Evolutionary conservation across 306 rosid species (phyloP).

Genomic region (Purshia tridentata): DNA sequence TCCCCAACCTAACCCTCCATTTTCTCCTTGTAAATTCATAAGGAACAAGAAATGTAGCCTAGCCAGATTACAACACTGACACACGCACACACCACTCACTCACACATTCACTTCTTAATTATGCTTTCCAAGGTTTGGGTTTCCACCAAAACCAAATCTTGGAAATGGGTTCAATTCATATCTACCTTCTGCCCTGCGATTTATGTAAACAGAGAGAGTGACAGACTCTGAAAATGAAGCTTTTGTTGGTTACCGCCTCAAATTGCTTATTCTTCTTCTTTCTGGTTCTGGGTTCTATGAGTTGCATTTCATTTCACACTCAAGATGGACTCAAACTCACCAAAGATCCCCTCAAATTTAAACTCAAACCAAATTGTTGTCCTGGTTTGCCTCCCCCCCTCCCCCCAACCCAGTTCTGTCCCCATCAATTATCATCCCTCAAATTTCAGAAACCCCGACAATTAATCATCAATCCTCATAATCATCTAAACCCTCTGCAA

Average conservation of each 20-base stretch:
- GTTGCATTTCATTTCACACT: constrained; percentile 54
- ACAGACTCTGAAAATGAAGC: constrained; percentile 40
- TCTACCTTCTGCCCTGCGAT: constrained; percentile 25
- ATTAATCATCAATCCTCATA: too few species aligned
- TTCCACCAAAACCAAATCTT: constrained; percentile 13
- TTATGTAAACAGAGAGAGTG: constrained; percentile 1
- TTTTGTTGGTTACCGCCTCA: constrained; percentile 27
- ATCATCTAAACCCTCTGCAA: too few species aligned
- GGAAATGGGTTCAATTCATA: constrained; percentile 40
- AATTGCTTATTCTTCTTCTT: constrained; percentile 33
- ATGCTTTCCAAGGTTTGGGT: constrained; percentile 17
- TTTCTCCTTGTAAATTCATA: constrained; percentile 17
- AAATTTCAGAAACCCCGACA: too few species aligned
- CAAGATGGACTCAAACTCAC: constrained; percentile 30
- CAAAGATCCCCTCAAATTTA: constrained; percentile 32
- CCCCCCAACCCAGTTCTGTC: too few species aligned
- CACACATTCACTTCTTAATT: neutral
- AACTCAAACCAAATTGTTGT: too few species aligned
- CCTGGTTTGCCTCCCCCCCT: too few species aligned
- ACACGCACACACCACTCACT: neutral
- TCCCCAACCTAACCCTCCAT: neutral
- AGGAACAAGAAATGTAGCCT: constrained; percentile 9
- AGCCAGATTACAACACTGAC: constrained; percentile 17
- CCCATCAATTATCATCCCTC: too few species aligned
- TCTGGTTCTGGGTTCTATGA: constrained; percentile 33